These are phyloP conservation scores for Schizonepeta tenuifolia DNA, from an alignment of 257 asterid genomes.

Conservation along the genomic window DNA sequence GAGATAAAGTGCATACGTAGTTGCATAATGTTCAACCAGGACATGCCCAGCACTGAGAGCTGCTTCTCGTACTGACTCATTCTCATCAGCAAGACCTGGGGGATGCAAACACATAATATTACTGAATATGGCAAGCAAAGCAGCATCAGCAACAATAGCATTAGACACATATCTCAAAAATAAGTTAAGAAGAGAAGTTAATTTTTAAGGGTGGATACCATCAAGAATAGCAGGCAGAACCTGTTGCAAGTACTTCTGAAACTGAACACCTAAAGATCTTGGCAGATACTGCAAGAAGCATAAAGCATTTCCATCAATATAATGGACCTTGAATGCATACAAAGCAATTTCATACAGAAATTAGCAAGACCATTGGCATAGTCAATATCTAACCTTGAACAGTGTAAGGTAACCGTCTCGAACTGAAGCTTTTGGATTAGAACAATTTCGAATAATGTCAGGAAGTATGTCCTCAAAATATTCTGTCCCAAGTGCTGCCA, in stretches of 20 bases:
- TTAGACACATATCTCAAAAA: slow-evolving; percentile 6
- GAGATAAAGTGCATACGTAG: slow-evolving; percentile 66
- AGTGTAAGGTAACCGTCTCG: slow-evolving; percentile 94
- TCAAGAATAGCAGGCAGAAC: slow-evolving; percentile 95
- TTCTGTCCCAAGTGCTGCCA: slow-evolving; percentile 90
- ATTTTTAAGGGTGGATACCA: slow-evolving; percentile 48
- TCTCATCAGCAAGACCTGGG: slow-evolving; percentile 98
- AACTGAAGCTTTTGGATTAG: slow-evolving; percentile 91
- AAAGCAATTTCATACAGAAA: slow-evolving; percentile 6
- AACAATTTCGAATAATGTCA: slow-evolving; percentile 83
- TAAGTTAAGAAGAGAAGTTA: slow-evolving; percentile 25
- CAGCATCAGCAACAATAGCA: slow-evolving; percentile 28
- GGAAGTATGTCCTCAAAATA: slow-evolving; percentile 91
- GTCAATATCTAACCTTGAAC: slow-evolving; percentile 63
- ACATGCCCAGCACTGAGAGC: slow-evolving; percentile 99
- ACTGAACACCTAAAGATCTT: slow-evolving; percentile 90
- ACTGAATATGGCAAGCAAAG: slow-evolving; percentile 14
- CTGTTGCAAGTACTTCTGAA: slow-evolving; percentile 97
- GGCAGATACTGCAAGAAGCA: slow-evolving; percentile 81
- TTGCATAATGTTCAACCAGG: slow-evolving; percentile 95
- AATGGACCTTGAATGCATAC: slow-evolving; percentile 2
- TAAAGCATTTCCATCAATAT: slow-evolving; percentile 30
- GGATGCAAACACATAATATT: slow-evolving; percentile 26
- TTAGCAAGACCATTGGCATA: slow-evolving; percentile 2
- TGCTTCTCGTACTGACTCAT: slow-evolving; percentile 98